Conservation (phyloP, 2,329 filamentous ascomycete genomes). For the Aciculosporium take region DNA sequence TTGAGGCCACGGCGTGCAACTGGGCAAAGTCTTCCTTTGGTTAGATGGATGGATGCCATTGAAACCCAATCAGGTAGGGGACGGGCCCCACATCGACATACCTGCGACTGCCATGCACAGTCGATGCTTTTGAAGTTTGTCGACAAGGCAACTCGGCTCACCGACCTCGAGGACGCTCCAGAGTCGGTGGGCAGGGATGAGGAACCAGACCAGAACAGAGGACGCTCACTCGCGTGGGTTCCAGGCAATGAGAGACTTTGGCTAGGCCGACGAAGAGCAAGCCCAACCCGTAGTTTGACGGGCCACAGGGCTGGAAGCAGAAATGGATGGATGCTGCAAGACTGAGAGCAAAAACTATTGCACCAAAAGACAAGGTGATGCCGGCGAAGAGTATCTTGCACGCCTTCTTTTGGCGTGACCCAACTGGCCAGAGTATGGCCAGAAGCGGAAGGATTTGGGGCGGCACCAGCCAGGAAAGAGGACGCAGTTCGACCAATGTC, state of each 20-base stretch:
- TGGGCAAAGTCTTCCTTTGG: constrained; percentile 9
- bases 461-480: constrained; percentile 3
- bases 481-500: constrained; percentile 8
- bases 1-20: constrained; percentile 24
- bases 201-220: not conserved
- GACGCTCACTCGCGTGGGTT: not conserved
- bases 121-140: not conserved
- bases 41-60: constrained; percentile 7
- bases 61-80: constrained; percentile 6
- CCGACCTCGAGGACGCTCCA: not conserved
- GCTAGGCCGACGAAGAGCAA: not conserved
- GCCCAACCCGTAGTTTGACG: not conserved
- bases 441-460: constrained; percentile 11
- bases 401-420: not conserved
- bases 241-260: not conserved
- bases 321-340: not conserved
- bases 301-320: not conserved
- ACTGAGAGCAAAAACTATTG: not conserved
- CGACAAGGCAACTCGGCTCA: not conserved
- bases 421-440: not conserved
- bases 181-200: not conserved
- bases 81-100: constrained; percentile 11
- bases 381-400: constrained; percentile 1
- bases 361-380: not conserved
- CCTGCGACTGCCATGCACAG: constrained; percentile 10